A percentile compares a stretch with the other conserved stretches of the same genome.
Conservation (phyloP, 1,284 basidiomycete species). For the Fomitopsis pinicola region DNA sequence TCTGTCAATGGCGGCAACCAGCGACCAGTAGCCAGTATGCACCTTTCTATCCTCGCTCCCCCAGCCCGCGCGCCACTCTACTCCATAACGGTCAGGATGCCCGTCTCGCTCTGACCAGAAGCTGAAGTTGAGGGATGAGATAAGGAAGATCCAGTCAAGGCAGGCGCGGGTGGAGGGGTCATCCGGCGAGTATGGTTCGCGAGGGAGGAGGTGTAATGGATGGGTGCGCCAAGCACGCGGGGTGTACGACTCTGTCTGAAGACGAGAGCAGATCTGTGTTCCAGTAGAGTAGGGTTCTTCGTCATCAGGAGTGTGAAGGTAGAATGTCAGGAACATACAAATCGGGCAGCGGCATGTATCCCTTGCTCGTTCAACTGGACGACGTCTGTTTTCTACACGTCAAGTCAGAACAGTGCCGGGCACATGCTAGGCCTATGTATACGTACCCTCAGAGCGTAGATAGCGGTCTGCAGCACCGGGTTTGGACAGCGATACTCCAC, state of each 20-base stretch:
- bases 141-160: conserved; percentile 81
- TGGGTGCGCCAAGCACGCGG: conserved; percentile 78
- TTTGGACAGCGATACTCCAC: not conserved
- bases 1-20: conserved; percentile 73
- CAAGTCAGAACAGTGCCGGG: not conserved
- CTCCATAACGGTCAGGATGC: conserved; percentile 55
- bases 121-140: conserved; percentile 80
- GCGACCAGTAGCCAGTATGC: conserved; percentile 79
- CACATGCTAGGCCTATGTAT: not conserved
- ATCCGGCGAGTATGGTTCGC: conserved; percentile 50
- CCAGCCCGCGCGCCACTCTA: conserved; percentile 75
- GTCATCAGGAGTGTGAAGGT: not conserved
- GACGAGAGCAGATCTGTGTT: conserved; percentile 52
- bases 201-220: conserved; percentile 66
- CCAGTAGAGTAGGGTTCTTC: not conserved
- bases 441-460: not conserved
- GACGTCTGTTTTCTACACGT: conserved; percentile 11
- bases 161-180: conserved; percentile 52
- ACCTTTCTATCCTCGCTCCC: conserved; percentile 38
- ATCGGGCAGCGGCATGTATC: conserved; percentile 12
- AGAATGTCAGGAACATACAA: conserved; percentile 7
- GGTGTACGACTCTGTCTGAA: conserved; percentile 60
- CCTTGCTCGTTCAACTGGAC: conserved; percentile 12
- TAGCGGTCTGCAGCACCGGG: not conserved
- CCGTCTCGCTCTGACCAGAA: conserved; percentile 78